These are phyloP conservation scores for Lecanicillium sp. DNA, from an alignment of 2,329 filamentous ascomycete species.

Conservation along the genomic window DNA sequence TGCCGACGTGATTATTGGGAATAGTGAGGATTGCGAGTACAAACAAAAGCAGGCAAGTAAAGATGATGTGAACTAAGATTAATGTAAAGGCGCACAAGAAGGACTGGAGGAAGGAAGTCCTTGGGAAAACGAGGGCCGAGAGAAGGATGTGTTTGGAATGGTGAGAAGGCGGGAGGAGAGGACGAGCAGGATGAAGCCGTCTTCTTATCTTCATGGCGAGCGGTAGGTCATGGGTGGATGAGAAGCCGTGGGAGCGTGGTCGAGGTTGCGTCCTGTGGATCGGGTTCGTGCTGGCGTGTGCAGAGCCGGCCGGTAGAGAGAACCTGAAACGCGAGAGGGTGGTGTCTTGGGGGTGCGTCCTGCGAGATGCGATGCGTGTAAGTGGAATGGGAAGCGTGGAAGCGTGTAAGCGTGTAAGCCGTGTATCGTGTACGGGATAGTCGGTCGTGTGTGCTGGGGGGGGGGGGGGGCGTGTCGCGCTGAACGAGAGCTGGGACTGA, in stretches of 20 bases:
- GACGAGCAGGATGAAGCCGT: constrained; percentile 20
- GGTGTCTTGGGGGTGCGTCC: background rate
- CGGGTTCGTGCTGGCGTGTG: background rate
- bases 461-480: background rate
- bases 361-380: no score
- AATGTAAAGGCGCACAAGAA: background rate
- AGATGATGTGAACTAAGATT: constrained; percentile 3
- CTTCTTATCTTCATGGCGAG: constrained; percentile 24
- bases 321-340: constrained; percentile 13
- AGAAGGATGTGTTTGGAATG: constrained; percentile 16
- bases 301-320: constrained; percentile 1
- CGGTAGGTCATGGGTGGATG: constrained; percentile 9
- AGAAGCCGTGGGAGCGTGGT: background rate
- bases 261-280: constrained; percentile 3
- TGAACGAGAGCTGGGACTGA: background rate
- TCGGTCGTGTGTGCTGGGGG: background rate
- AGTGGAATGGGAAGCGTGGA: no score
- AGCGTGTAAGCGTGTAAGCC: constrained; percentile 9
- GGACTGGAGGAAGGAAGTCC: constrained; percentile 7
- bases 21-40: background rate
- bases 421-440: constrained; percentile 3
- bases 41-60: background rate
- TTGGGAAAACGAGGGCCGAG: constrained; percentile 13
- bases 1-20: constrained; percentile 9
- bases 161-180: constrained; percentile 21